phyloP scores from a whole-genome alignment of 164 flowering plant genomes.

The Buxus sempervirens region DNA sequence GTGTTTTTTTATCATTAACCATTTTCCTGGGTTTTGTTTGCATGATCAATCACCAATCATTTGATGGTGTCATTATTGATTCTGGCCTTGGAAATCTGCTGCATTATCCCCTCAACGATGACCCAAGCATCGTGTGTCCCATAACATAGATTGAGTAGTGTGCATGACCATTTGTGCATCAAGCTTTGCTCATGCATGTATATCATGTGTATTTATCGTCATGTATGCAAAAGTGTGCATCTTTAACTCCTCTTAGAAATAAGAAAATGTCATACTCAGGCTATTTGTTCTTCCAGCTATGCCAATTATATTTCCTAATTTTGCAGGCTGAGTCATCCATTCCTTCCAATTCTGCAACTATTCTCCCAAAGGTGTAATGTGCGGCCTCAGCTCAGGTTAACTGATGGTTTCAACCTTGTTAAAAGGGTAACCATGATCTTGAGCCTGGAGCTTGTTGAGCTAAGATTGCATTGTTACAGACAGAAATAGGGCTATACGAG shows the following conservation, averaged over 20 bases:
- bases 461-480: no score
- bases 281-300: not conserved
- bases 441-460: no score
- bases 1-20: no score
- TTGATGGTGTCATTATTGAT: not conserved
- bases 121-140: no score
- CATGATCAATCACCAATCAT: not conserved
- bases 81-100: not conserved
- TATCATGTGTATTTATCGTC: not conserved
- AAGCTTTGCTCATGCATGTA: not conserved
- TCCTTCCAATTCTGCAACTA: constrained; percentile 39
- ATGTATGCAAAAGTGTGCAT: not conserved
- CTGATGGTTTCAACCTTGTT: no score
- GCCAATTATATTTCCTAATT: not conserved
- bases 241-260: not conserved
- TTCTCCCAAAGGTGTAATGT: constrained; percentile 40
- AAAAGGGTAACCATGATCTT: no score
- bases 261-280: not conserved
- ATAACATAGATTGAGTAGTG: no score
- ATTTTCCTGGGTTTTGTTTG: not conserved
- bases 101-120: no score
- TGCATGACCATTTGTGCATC: not conserved
- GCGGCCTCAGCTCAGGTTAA: not conserved
- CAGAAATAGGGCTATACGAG: no score
- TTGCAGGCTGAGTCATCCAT: constrained; percentile 48